These are phyloP conservation scores for Cucumis sativus DNA, from an alignment of 306 rosid species.

Conservation along the genomic window DNA sequence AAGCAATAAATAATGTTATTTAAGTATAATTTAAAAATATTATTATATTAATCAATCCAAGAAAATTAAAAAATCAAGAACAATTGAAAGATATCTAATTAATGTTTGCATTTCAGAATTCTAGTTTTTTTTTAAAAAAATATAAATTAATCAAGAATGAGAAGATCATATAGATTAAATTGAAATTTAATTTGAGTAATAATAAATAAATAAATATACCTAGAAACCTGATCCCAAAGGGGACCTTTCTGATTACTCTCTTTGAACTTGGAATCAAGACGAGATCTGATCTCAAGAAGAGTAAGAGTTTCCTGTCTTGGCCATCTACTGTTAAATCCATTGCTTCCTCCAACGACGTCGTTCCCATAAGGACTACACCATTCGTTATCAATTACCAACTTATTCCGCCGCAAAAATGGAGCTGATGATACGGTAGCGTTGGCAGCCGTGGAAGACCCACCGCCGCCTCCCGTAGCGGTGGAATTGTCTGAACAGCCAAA, in stretches of 20 bases:
- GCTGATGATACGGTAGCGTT: background rate
- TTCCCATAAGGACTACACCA: constrained; percentile 3
- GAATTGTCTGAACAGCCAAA: background rate
- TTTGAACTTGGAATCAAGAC: constrained; percentile 69
- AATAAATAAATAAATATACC: constrained; percentile 27
- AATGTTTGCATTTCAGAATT: background rate
- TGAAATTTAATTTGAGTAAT: background rate
- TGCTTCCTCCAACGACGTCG: constrained; percentile 21
- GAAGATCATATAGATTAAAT: background rate
- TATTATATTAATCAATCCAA: too few relatives aligned
- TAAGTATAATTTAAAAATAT: background rate
- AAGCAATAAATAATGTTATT: background rate
- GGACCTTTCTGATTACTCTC: constrained; percentile 72
- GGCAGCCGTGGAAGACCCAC: background rate
- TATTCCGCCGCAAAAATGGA: background rate
- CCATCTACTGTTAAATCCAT: constrained; percentile 48
- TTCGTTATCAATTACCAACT: background rate
- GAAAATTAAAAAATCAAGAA: background rate
- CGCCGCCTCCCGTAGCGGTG: background rate
- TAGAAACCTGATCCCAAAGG: constrained; percentile 73
- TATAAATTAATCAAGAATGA: background rate
- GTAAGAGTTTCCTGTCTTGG: constrained; percentile 77
- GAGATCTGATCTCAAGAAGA: constrained; percentile 82
- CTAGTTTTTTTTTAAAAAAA: background rate
- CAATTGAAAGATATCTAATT: background rate